Evolutionary conservation across 2,329 filamentous ascomycete genomes (phyloP).

Genomic region (Penicillium hesseltinei): DNA sequence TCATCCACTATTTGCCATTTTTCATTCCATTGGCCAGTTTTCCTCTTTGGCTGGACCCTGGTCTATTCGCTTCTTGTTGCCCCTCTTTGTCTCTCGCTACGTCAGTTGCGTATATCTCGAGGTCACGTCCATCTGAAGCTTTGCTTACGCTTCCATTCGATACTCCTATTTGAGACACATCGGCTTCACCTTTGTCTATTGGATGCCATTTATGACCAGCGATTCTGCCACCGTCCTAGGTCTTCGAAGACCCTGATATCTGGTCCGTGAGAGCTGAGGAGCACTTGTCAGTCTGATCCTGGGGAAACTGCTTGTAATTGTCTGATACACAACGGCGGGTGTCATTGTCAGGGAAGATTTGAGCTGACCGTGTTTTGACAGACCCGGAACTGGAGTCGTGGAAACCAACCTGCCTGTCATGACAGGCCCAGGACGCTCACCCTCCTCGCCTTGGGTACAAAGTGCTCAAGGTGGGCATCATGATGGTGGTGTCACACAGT

Average conservation of each 20-base stretch:
- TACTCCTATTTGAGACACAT: not conserved
- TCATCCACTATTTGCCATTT: constrained; percentile 5
- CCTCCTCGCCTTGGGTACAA: constrained; percentile 35
- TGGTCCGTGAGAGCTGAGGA: not conserved
- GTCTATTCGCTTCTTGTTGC: constrained; percentile 17
- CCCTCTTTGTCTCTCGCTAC: constrained; percentile 12
- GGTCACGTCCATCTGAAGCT: not conserved
- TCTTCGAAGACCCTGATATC: not conserved
- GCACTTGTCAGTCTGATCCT: not conserved
- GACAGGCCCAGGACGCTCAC: constrained; percentile 34
- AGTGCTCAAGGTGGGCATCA: constrained; percentile 23
- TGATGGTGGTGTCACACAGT: constrained; percentile 13
- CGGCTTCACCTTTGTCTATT: not conserved
- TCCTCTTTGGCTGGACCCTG: constrained; percentile 18
- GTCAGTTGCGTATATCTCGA: constrained; percentile 3
- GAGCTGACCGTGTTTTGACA: not conserved
- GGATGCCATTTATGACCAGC: not conserved
- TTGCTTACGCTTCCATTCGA: not conserved
- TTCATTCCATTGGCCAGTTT: constrained; percentile 4
- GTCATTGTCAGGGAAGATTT: not conserved
- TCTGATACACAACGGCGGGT: not conserved
- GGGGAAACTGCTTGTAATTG: not conserved
- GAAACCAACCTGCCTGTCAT: constrained; percentile 28
- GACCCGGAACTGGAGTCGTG: constrained; percentile 8
- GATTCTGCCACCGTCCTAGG: not conserved